A percentile compares a stretch with the other conserved stretches of the same genome.
Conservation (phyloP, 2,329 filamentous ascomycete genomes). For the Ophiostoma australiae region DNA sequence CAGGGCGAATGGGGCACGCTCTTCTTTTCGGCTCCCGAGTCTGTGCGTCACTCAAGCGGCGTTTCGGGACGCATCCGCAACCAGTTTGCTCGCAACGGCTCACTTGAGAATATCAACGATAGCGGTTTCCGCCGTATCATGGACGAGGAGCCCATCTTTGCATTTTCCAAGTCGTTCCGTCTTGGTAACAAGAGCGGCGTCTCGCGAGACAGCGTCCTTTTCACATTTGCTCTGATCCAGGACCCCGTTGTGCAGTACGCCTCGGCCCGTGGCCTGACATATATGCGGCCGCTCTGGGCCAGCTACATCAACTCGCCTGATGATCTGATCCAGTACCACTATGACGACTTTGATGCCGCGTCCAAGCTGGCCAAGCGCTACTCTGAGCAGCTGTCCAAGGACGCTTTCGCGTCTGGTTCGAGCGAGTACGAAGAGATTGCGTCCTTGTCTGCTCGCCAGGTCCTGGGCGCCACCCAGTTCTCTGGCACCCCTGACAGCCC, state of each 20-base stretch:
- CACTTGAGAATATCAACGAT: constrained; percentile 54
- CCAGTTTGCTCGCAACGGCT: constrained; percentile 63
- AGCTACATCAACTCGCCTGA: constrained; percentile 62
- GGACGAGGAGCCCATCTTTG: constrained; percentile 76
- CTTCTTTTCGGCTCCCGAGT: constrained; percentile 66
- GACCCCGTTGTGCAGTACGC: constrained; percentile 75
- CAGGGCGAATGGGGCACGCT: constrained; percentile 80
- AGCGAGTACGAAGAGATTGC: constrained; percentile 71
- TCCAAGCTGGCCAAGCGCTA: constrained; percentile 62
- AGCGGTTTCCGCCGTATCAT: constrained; percentile 59
- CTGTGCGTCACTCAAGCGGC: constrained; percentile 65
- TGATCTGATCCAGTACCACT: constrained; percentile 66
- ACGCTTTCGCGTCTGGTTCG: constrained; percentile 69
- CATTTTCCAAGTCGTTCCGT: constrained; percentile 63
- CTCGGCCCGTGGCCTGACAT: constrained; percentile 66
- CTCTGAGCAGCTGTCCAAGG: constrained; percentile 62
- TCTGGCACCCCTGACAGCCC: constrained; percentile 64
- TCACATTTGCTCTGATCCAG: constrained; percentile 71
- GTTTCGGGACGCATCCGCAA: constrained; percentile 61
- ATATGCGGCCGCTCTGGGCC: constrained; percentile 74
- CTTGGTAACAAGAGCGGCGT: constrained; percentile 32
- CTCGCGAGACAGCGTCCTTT: constrained; percentile 54
- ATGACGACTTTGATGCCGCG: constrained; percentile 63
- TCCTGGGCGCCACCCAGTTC: constrained; percentile 71
- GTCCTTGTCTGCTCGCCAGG: constrained; percentile 72